These are phyloP conservation scores for Yamadazyma sp. DNA, from an alignment of 1,139 yeast species.

Conservation along the genomic window DNA sequence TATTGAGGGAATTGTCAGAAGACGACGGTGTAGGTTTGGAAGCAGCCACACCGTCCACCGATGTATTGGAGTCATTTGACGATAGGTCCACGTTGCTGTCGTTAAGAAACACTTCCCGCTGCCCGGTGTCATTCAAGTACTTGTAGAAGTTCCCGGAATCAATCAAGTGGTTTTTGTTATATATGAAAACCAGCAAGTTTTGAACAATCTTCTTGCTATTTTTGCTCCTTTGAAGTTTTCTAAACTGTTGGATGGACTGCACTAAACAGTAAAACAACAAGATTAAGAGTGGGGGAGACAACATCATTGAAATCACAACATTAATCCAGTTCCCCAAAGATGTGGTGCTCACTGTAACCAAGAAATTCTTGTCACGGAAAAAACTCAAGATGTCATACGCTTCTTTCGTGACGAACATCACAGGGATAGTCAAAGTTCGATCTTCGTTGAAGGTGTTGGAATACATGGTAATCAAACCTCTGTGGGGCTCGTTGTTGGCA, in stretches of 20 bases:
- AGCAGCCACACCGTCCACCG: neutral
- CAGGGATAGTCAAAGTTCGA: constrained; percentile 33
- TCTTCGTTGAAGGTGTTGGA: constrained; percentile 41
- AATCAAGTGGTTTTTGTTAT: constrained; percentile 37
- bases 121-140: constrained; percentile 28
- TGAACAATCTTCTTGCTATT: constrained; percentile 36
- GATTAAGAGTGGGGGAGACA: constrained; percentile 46
- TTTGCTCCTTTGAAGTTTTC: constrained; percentile 28
- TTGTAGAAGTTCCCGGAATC: constrained; percentile 24
- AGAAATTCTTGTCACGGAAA: constrained; percentile 13
- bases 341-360: constrained; percentile 30
- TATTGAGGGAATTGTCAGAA: constrained; percentile 20
- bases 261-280: constrained; percentile 35
- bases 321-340: constrained; percentile 43
- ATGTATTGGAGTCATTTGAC: neutral
- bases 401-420: constrained; percentile 41
- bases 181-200: constrained; percentile 41
- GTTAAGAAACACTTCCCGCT: constrained; percentile 14
- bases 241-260: constrained; percentile 30
- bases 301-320: constrained; percentile 39
- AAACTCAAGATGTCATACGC: constrained; percentile 27
- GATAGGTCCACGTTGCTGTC: neutral
- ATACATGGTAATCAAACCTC: constrained; percentile 46
- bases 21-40: constrained; percentile 21
- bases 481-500: constrained; percentile 43